These are phyloP conservation scores for Ascomycota sp. DNA, from an alignment of 2,329 filamentous ascomycete genomes.

Conservation along the genomic window DNA sequence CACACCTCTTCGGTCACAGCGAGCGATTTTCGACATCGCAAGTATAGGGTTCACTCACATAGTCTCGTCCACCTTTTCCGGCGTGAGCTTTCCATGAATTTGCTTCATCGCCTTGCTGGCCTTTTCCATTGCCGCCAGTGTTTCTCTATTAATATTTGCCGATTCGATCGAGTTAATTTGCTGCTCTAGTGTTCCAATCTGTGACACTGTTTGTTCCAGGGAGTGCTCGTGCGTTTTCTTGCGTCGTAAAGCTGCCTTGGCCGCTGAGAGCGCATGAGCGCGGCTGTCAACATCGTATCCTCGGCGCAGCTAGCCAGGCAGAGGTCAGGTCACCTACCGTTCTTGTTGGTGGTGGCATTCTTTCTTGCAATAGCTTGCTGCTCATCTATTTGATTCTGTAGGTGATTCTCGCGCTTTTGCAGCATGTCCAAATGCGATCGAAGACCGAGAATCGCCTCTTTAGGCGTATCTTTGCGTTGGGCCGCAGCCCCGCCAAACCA, in stretches of 20 bases:
- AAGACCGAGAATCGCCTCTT: constrained; percentile 84
- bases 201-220: constrained; percentile 71
- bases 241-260: constrained; percentile 72
- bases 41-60: constrained; percentile 42
- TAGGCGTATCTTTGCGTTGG: constrained; percentile 79
- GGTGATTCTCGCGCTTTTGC: constrained; percentile 82
- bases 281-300: too few species aligned
- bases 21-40: neutral
- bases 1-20: neutral
- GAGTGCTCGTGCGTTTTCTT: constrained; percentile 91
- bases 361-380: constrained; percentile 79
- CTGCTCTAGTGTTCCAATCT: constrained; percentile 82
- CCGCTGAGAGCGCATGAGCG: constrained; percentile 33
- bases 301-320: too few species aligned
- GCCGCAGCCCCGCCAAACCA: constrained; percentile 78
- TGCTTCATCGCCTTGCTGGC: constrained; percentile 79
- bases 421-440: constrained; percentile 90
- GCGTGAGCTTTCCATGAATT: constrained; percentile 77
- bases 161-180: constrained; percentile 95
- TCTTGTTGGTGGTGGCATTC: constrained; percentile 72
- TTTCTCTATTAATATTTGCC: constrained; percentile 97
- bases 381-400: constrained; percentile 82
- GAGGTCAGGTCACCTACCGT: constrained; percentile 36
- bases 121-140: constrained; percentile 80
- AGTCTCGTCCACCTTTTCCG: constrained; percentile 84